phyloP scores from a whole-genome alignment of 2,329 filamentous ascomycete genomes.

The Aspergillus aculeatinus region DNA sequence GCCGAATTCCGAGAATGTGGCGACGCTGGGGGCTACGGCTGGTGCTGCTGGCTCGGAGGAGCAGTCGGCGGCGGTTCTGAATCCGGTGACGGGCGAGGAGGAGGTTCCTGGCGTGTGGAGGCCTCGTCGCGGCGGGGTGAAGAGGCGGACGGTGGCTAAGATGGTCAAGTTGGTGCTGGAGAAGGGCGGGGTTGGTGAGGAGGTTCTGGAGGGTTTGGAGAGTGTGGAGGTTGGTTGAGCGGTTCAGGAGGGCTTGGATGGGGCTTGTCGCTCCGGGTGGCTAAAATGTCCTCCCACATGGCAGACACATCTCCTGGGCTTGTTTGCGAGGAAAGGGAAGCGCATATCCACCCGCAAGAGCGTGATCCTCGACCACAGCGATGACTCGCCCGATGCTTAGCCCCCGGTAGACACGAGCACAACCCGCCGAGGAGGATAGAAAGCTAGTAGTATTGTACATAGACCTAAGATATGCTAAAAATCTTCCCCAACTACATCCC shows the following conservation, averaged over 20 bases:
- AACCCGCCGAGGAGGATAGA: not conserved
- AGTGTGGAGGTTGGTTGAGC: slow-evolving; percentile 60
- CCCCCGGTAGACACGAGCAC: not conserved
- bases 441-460: not conserved
- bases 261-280: not conserved
- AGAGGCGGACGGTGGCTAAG: slow-evolving; percentile 67
- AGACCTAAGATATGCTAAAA: not conserved
- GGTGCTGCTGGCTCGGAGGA: slow-evolving; percentile 23
- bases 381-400: not conserved
- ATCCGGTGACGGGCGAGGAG: slow-evolving; percentile 55
- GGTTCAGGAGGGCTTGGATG: not conserved
- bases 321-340: not conserved
- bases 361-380: not conserved
- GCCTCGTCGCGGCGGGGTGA: slow-evolving; percentile 78
- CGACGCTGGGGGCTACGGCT: slow-evolving; percentile 45
- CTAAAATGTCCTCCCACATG: not conserved
- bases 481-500: not conserved
- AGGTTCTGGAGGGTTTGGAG: slow-evolving; percentile 79
- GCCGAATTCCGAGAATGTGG: slow-evolving; percentile 62
- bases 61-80: slow-evolving; percentile 43
- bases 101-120: slow-evolving; percentile 75
- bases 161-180: slow-evolving; percentile 77
- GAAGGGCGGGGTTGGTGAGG: slow-evolving; percentile 76
- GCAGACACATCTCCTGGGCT: not conserved
- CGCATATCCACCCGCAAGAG: not conserved